Conservation (phyloP, 257 asterid species). For the Penstemon davidsonii region DNA sequence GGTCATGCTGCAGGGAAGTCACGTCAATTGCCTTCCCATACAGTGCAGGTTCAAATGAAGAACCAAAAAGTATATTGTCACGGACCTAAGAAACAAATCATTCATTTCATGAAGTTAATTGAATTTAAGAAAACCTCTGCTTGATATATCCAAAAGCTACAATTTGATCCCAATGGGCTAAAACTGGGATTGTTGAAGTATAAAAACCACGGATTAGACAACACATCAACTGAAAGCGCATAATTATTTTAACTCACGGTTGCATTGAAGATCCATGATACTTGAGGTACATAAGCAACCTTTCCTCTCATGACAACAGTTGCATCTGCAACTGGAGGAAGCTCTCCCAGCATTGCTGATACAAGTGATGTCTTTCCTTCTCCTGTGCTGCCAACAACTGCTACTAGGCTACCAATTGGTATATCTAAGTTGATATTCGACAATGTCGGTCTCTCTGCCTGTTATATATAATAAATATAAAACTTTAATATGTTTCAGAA, state of each 20-base stretch:
- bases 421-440: conserved; percentile 84
- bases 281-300: conserved; percentile 92
- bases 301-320: conserved; percentile 76
- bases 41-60: conserved; percentile 55
- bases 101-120: conserved; percentile 24
- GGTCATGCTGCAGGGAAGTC: conserved; percentile 83
- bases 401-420: conserved; percentile 85
- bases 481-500: conserved; percentile 9
- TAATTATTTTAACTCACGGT: conserved; percentile 55
- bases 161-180: conserved; percentile 11
- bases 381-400: conserved; percentile 93
- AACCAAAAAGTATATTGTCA: conserved; percentile 89
- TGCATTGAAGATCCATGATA: conserved; percentile 98
- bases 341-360: conserved; percentile 98
- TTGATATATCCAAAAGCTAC: conserved; percentile 1
- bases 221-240: not conserved
- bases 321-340: conserved; percentile 73
- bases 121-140: not conserved
- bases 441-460: conserved; percentile 79
- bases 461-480: conserved; percentile 29
- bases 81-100: conserved; percentile 62
- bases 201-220: not conserved
- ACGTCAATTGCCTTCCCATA: conserved; percentile 74
- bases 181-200: no score
- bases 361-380: conserved; percentile 97